These are phyloP conservation scores for Davidsoniella neocaledoniae DNA, from an alignment of 2,329 filamentous ascomycete species.

Conservation along the genomic window DNA sequence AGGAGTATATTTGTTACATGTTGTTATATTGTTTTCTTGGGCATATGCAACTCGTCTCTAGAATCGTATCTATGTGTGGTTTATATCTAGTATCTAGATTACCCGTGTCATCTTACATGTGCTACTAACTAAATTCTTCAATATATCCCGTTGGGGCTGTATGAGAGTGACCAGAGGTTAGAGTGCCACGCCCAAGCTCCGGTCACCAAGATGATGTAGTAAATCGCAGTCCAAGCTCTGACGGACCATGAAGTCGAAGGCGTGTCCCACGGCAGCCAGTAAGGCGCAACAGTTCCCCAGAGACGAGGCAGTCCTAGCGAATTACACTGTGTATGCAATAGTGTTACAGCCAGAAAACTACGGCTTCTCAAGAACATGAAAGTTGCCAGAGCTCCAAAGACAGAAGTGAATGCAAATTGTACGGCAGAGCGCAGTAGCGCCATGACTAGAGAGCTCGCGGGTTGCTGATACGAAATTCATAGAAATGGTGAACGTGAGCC, in stretches of 20 bases:
- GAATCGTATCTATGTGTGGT: background rate
- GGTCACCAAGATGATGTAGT: slow-evolving; percentile 59
- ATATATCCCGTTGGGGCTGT: slow-evolving; percentile 22
- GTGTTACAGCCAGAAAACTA: slow-evolving; percentile 56
- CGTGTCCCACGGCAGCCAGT: slow-evolving; percentile 21
- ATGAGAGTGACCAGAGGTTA: slow-evolving; percentile 55
- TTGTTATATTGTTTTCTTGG: too few relatives aligned
- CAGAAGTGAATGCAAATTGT: slow-evolving; percentile 76
- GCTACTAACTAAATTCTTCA: background rate
- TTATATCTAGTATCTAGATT: background rate
- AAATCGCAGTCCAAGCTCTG: slow-evolving; percentile 51
- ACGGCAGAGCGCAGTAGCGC: slow-evolving; percentile 58
- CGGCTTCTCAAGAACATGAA: slow-evolving; percentile 80
- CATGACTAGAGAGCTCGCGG: slow-evolving; percentile 47
- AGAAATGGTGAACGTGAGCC: slow-evolving; percentile 88
- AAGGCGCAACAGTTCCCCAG: slow-evolving; percentile 57
- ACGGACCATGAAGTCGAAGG: slow-evolving; percentile 14
- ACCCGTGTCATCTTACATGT: background rate
- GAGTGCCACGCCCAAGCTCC: slow-evolving; percentile 59
- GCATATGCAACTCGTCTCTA: too few relatives aligned
- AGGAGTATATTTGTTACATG: background rate
- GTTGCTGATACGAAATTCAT: slow-evolving; percentile 76
- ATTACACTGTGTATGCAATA: slow-evolving; percentile 82
- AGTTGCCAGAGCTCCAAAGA: slow-evolving; percentile 86
- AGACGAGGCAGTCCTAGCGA: slow-evolving; percentile 75